Percentiles rank a stretch among this genome's conserved stretches.
Conservation (phyloP, 306 rosid species). For the Mucuna pruriens region DNA sequence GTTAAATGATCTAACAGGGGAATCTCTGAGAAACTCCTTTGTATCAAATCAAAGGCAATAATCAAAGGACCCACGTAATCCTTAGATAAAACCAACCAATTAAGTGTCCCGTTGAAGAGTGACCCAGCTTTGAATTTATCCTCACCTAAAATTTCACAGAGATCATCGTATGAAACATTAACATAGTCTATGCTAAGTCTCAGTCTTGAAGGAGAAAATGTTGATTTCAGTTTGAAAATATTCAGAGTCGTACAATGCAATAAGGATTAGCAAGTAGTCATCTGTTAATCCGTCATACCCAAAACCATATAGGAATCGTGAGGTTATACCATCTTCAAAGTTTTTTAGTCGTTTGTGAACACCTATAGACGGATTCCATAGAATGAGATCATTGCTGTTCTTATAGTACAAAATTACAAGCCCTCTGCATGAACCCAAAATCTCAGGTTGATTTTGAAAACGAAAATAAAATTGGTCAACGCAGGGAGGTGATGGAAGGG, state of each 20-base stretch:
- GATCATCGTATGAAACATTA: background rate
- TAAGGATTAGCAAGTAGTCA: background rate
- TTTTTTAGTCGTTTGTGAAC: background rate
- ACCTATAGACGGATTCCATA: constrained; percentile 33
- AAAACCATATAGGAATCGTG: background rate
- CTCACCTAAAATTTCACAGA: too few relatives aligned
- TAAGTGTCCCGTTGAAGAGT: constrained; percentile 7
- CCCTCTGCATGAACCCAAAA: background rate
- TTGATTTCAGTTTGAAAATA: background rate
- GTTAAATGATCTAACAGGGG: background rate
- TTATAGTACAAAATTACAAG: background rate
- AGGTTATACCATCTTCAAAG: too few relatives aligned
- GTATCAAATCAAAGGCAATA: constrained; percentile 12
- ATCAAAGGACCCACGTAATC: background rate
- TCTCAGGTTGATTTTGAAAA: too few relatives aligned
- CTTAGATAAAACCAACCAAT: background rate
- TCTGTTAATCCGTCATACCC: background rate
- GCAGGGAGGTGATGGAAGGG: background rate
- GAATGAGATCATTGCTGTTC: background rate
- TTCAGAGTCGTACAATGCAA: background rate
- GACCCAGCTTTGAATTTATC: background rate
- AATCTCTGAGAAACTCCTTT: background rate
- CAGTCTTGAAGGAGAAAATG: constrained; percentile 12
- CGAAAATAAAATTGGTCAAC: too few relatives aligned
- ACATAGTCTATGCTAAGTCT: too few relatives aligned